Base-by-base conservation (phyloP, 805 yeast species). In the Wickerhamiella nectarea region DNA sequence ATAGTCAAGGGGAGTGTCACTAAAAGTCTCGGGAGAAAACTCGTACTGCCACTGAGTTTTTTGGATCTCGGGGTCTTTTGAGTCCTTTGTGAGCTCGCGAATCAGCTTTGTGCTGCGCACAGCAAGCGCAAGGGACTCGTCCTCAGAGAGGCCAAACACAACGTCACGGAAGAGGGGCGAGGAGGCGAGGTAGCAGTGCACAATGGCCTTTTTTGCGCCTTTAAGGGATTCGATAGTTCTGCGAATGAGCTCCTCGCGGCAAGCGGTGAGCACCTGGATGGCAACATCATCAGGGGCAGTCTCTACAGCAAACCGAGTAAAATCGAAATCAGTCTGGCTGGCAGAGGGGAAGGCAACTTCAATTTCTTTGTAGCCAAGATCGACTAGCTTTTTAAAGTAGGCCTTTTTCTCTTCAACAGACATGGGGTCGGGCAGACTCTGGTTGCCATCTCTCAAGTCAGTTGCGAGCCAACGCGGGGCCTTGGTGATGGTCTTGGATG, bases 401-500 rank as follows among this genome's bases (percentile, higher is more conserved):
- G 67, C 72, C 56, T 76, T 76, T 63, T 81, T 81, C 55, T 81
- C 87, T n/a, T 66, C 77, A 35, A 80, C 67, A n/a, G 80, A 69
- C 93, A 81, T 81, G 43, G 91, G 93, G 56, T 81, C 91, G 0
- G 91, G 89, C 52, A 81, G 69, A 5, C 87, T 77, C 64, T 81
- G 91, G 61, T 81, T 81, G 25, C 93, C 93, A 57, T 81, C 93
- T 54, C 93, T 71, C 48, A 81, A 68, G 56, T 82, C 93, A 3
- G 93, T 81, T 17, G 87, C 77, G 38, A 82, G 66, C 91, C 91
- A 81, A 52, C 91, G 67, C 17, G 93, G 93, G 3, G 86, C 72
- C 56, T 72, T 72, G 41, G 64, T 65, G 45, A 82, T 58, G 12
- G 70, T 61, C 46, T 69, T 68, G 29, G 67, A 56, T 1, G 93